phyloP scores from a whole-genome alignment of 768 basidiomycete species.

The Mycena chlorophos region DNA sequence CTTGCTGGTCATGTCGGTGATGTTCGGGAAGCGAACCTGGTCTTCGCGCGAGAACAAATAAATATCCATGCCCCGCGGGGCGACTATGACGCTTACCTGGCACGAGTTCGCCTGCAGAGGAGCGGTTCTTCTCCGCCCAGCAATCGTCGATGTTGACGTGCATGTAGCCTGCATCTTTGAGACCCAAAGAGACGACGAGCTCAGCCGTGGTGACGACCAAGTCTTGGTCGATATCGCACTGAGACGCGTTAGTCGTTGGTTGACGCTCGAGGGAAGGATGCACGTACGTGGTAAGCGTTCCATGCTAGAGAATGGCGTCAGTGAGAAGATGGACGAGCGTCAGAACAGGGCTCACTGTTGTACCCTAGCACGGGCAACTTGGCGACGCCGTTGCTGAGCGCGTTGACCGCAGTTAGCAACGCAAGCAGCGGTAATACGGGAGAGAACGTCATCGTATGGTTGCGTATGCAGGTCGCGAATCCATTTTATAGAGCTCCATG shows the following conservation, averaged over 20 bases:
- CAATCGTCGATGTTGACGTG: conserved; percentile 68
- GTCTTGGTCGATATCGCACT: conserved; percentile 41
- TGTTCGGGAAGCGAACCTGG: conserved; percentile 50
- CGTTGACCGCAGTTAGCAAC: background rate
- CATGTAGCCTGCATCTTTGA: conserved; percentile 60
- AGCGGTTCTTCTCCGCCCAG: conserved; percentile 58
- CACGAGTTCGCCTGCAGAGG: conserved; percentile 49
- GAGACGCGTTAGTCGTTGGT: background rate
- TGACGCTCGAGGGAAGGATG: background rate
- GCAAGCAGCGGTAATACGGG: no score
- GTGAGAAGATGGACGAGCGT: background rate
- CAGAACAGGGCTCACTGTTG: conserved; percentile 15
- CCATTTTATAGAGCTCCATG: no score
- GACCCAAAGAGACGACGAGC: conserved; percentile 58
- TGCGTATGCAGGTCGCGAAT: no score
- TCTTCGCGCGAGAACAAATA: conserved; percentile 33
- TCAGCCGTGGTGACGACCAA: conserved; percentile 52
- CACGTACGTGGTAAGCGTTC: conserved; percentile 21
- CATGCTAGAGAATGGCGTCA: conserved; percentile 12
- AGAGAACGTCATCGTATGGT: no score
- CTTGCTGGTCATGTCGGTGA: conserved; percentile 54
- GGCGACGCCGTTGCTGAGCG: conserved; percentile 19
- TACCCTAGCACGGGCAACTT: conserved; percentile 19
- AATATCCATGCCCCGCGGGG: background rate
- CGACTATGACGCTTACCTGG: conserved; percentile 38